phyloP scores from a whole-genome alignment of 2,329 filamentous ascomycete species.

The Cladosporium sp. region DNA sequence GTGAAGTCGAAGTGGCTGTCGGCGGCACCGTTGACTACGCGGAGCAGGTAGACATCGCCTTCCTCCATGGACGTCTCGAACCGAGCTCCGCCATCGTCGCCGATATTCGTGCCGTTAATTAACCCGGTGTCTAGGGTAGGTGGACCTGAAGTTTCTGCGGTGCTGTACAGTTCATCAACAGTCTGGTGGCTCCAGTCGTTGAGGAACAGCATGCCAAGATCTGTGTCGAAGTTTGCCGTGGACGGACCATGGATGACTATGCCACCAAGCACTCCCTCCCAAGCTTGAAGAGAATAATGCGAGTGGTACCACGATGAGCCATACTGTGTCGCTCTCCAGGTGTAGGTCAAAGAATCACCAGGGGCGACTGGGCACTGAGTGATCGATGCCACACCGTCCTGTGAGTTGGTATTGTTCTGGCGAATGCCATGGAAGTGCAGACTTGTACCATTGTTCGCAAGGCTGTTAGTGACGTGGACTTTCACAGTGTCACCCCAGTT shows the following conservation, averaged over 20 bases:
- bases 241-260: slow-evolving; percentile 44
- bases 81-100: slow-evolving; percentile 26
- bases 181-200: slow-evolving; percentile 41
- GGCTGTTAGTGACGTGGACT: slow-evolving; percentile 36
- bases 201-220: slow-evolving; percentile 41
- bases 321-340: slow-evolving; percentile 36
- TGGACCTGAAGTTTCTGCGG: slow-evolving; percentile 29
- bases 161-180: slow-evolving; percentile 29
- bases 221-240: slow-evolving; percentile 41
- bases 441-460: slow-evolving; percentile 49
- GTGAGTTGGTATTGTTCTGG: slow-evolving; percentile 52
- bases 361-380: slow-evolving; percentile 70
- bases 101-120: slow-evolving; percentile 37
- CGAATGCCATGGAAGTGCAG: slow-evolving; percentile 56
- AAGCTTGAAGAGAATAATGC: slow-evolving; percentile 45
- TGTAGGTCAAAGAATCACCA: slow-evolving; percentile 47
- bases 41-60: slow-evolving; percentile 47
- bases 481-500: slow-evolving; percentile 42
- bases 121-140: slow-evolving; percentile 38
- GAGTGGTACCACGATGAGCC: slow-evolving; percentile 45
- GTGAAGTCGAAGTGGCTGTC: slow-evolving; percentile 41
- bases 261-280: slow-evolving; percentile 41
- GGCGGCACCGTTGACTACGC: slow-evolving; percentile 44
- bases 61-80: slow-evolving; percentile 33
- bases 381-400: slow-evolving; percentile 50